Evolutionary conservation across 805 yeast genomes (phyloP), one percentile per base, ranked within the genome.

Genomic region (Pichia gijzeniarum): DNA sequence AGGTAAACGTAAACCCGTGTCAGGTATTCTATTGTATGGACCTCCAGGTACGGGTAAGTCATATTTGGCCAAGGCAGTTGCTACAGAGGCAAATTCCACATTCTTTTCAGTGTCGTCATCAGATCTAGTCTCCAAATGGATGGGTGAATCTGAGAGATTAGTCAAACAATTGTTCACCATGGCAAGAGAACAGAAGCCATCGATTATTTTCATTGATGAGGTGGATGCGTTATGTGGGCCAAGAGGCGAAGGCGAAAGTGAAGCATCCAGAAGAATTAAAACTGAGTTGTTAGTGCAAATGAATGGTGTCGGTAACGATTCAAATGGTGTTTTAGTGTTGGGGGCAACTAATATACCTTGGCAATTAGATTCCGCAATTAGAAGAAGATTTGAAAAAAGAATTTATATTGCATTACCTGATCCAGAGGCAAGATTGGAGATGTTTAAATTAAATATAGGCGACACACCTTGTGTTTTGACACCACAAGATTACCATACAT

Each of bases 11-110:
- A 86, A 87, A 60, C 99, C 99, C 1, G 81, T 91, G 3, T 73
- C 86, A 5, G 99, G 99, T 38, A 91, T 93, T 39, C 65, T 93
- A 40, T 68, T 93, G 19, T 86, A 85, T 58, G 95, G 95, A 0
- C 95, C 95, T 18, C 99, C 99, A 2, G 99, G 99, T 58, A 93
- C 99, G 0, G 99, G 99, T 72, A 93, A 93, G 60, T 91, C 98
- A 2, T 93, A 82, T 60, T 70, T 93, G 48, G 99, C 99, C 10
- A 93, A 93, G 62, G 99, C 99, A 0, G 98, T 93, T 8, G 99
- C 99, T 21, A 93, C 99, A 0, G 99, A 93, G 59, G 96, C 98
- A 41, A 89, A 91, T 62, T 87, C 97, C 0, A 93, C 99, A 0
- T 93, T 93, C 57, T 93, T 93, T 67, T 85, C 96, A 2, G 95